Base-by-base conservation (phyloP, 2,329 filamentous ascomycete species). In the Aspergillus sojae region DNA sequence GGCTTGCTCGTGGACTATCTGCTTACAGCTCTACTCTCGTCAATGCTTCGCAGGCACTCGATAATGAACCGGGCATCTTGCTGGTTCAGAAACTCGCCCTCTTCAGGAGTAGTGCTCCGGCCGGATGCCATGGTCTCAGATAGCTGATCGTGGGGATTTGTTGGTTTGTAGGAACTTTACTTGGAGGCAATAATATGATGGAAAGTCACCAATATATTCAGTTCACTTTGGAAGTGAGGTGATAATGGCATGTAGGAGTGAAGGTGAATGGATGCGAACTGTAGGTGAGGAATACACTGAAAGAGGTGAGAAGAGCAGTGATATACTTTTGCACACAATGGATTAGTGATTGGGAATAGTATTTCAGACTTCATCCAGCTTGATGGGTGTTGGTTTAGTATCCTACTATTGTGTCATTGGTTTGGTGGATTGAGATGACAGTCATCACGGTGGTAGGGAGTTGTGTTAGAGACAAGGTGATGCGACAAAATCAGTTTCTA, bases 31-130 rank as follows among this genome's bases (percentile, higher is more conserved):
- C 32, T 70, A 60, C 60, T 62, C 21, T 43, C 60, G 23, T 63
- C 65, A 2, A 74, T 57, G 53, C 68, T 64, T 21, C 68, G 69
- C 11, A 75, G 55, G 36, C 73, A 75, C 50, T 71, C 72, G 28
- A 74, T 62, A 60, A 74, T 63, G 52, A 75, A 76, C 6, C 59
- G 48, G 2, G 61, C 65, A 52, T 75, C 69, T 2, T 34, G 16
- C 2, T 53, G 12, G 12, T 54, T 45, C 39, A 41, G 9, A 14
- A 61, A 50, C 1, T 68, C 65, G 9, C 56, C 46, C 19, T 56
- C 57, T 11, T 60, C 58, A 41, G 61, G 5, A 43, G 21, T 52
- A 9, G 34, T 10, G 19, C 62, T 62, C 3, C 34, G 26, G 1
- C 46, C 43, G 1, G 58, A 36, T 10, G 61, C 14, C 66, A 69